phyloP scores from a whole-genome alignment of 2,329 filamentous ascomycete genomes.

The Scytalidium lignicola region DNA sequence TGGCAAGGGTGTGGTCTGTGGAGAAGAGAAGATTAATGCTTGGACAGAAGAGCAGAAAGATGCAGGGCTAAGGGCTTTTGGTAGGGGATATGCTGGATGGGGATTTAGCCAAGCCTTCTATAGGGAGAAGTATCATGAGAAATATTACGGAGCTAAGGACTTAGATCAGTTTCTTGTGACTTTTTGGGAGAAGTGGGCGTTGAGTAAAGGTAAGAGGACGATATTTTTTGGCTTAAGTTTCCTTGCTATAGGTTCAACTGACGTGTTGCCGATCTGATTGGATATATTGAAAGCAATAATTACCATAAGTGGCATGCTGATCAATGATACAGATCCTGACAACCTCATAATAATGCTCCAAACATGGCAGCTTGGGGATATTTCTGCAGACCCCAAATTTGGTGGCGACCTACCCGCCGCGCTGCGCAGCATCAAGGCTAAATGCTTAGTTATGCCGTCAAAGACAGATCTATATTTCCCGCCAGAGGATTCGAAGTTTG shows the following conservation, averaged over 20 bases:
- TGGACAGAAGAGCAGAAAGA: conserved; percentile 51
- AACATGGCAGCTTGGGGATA: conserved; percentile 73
- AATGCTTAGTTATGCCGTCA: conserved; percentile 63
- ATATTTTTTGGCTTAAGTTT: too few species aligned
- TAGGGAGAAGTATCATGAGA: conserved; percentile 63
- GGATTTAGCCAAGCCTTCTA: conserved; percentile 79
- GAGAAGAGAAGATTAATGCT: conserved; percentile 35
- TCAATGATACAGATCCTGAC: conserved; percentile 53
- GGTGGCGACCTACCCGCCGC: conserved; percentile 60
- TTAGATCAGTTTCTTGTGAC: conserved; percentile 69
- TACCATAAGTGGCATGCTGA: neutral
- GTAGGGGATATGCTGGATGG: conserved; percentile 74
- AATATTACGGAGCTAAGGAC: conserved; percentile 56
- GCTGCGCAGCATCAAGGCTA: conserved; percentile 66
- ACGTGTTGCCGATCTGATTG: too few species aligned
- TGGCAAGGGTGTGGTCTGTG: conserved; percentile 15
- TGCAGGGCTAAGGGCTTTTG: conserved; percentile 64
- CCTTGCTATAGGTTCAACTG: too few species aligned
- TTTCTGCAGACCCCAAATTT: conserved; percentile 63
- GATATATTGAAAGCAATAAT: neutral
- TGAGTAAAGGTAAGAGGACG: conserved; percentile 49
- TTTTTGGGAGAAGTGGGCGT: conserved; percentile 73
- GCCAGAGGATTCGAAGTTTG: conserved; percentile 72
- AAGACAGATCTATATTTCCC: conserved; percentile 80
- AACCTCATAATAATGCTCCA: conserved; percentile 71